Evolutionary conservation across 2,329 filamentous ascomycete genomes (phyloP).

Genomic region (Penicillium sp.): DNA sequence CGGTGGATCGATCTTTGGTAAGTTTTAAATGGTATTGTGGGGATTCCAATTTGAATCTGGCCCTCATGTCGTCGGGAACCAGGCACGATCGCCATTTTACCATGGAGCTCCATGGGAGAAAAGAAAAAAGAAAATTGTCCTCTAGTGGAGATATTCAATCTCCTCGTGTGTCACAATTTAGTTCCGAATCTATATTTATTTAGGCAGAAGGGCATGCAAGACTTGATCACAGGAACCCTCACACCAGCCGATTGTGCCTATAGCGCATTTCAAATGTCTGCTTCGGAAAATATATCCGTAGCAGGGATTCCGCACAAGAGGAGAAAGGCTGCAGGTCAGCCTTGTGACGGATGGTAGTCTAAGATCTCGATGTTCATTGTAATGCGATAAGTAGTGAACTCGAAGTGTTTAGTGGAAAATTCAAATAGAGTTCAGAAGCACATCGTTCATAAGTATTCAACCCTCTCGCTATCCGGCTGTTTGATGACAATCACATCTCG

Average conservation of each 20-base stretch:
- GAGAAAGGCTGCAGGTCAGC: background rate
- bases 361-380: background rate
- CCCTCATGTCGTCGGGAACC: background rate
- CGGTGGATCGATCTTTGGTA: constrained; percentile 10
- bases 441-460: no score
- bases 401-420: background rate
- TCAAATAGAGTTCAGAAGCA: background rate
- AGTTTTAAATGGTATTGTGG: background rate
- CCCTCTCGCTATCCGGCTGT: background rate
- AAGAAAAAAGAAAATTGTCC: background rate
- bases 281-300: background rate
- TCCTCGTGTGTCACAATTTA: background rate
- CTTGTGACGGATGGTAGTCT: background rate
- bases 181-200: background rate
- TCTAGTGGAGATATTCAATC: background rate
- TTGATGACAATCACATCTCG: background rate
- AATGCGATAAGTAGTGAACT: background rate
- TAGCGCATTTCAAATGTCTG: background rate
- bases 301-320: background rate
- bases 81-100: background rate
- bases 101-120: background rate
- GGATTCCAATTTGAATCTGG: background rate
- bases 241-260: no score
- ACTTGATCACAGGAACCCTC: no score
- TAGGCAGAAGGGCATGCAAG: background rate